Conservation (phyloP, 805 yeast genomes). For the Kodamaea lidongshanica region DNA sequence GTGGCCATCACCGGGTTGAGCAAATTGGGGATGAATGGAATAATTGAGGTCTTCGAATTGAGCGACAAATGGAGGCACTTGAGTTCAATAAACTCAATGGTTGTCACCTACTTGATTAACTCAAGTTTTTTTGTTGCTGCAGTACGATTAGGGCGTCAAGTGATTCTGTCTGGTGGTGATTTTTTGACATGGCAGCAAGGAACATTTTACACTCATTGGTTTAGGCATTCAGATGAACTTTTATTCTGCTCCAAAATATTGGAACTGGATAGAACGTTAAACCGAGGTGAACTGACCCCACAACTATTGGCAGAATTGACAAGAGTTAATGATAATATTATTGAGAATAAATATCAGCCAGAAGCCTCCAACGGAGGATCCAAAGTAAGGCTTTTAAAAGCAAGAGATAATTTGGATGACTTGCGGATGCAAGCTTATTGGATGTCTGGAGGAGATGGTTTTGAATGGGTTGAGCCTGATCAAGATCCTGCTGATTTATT, state of each 20-base stretch:
- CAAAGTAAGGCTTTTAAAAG: slow-evolving; percentile 33
- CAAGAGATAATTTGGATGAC: slow-evolving; percentile 53
- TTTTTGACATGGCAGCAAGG: slow-evolving; percentile 59
- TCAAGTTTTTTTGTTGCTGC: slow-evolving; percentile 36
- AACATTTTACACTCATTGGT: slow-evolving; percentile 59
- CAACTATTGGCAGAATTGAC: slow-evolving; percentile 35
- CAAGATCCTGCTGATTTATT: slow-evolving; percentile 74
- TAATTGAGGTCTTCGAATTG: slow-evolving; percentile 35
- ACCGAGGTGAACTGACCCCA: slow-evolving; percentile 34
- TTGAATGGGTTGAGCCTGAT: slow-evolving; percentile 87
- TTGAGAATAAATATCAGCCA: slow-evolving; percentile 24
- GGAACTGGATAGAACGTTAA: slow-evolving; percentile 55
- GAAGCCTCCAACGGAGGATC: slow-evolving; percentile 34
- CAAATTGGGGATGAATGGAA: slow-evolving; percentile 36
- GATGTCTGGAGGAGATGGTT: slow-evolving; percentile 82
- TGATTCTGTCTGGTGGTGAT: slow-evolving; percentile 41
- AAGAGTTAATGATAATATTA: slow-evolving; percentile 21
- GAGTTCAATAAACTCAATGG: slow-evolving; percentile 43
- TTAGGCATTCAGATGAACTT: slow-evolving; percentile 60
- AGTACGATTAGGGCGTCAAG: slow-evolving; percentile 36
- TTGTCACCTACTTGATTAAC: slow-evolving; percentile 35
- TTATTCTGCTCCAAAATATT: slow-evolving; percentile 58
- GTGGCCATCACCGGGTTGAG: slow-evolving; percentile 30
- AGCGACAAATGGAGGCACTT: slow-evolving; percentile 33
- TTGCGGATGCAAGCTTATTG: slow-evolving; percentile 72